Percentiles rank a stretch among this genome's conserved stretches.
Evolutionary conservation across 768 basidiomycete species (phyloP).

Genomic region (Tylopilus sp.): DNA sequence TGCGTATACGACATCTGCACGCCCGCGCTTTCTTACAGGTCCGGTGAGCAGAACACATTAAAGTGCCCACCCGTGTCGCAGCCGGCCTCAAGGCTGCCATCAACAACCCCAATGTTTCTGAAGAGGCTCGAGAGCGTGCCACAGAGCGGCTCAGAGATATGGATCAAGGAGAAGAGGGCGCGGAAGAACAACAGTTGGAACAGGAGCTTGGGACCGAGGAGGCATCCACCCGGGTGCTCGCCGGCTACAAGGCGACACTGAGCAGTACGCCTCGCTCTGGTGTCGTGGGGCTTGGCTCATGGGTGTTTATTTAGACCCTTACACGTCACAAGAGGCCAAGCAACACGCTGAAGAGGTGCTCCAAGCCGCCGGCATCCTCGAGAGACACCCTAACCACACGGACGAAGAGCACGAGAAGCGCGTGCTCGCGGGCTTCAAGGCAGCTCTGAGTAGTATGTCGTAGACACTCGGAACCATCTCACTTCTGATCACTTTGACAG

Average conservation of each 20-base stretch:
- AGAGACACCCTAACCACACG: constrained; percentile 26
- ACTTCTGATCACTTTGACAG: constrained; percentile 23
- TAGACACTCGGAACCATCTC: too few relatives aligned
- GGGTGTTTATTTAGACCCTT: constrained; percentile 29
- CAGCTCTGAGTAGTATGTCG: constrained; percentile 46
- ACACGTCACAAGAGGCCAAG: constrained; percentile 49
- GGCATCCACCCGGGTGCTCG: constrained; percentile 29
- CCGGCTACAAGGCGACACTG: constrained; percentile 51
- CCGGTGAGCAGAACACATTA: constrained; percentile 24
- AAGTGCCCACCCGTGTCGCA: constrained; percentile 46
- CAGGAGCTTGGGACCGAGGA: neutral
- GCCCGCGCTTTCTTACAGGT: neutral
- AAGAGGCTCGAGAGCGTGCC: constrained; percentile 51
- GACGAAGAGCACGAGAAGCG: constrained; percentile 43
- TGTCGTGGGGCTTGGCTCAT: neutral
- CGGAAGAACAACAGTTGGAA: too few relatives aligned
- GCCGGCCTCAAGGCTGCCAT: constrained; percentile 59
- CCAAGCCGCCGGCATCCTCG: constrained; percentile 40
- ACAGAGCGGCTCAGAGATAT: constrained; percentile 42
- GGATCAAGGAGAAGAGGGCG: constrained; percentile 28
- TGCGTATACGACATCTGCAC: neutral
- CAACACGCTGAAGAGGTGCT: constrained; percentile 53
- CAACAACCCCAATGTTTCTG: constrained; percentile 55
- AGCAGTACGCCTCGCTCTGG: constrained; percentile 31
- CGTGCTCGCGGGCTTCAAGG: constrained; percentile 56